Percentiles rank a stretch among this genome's conserved stretches.
phyloP scores from a whole-genome alignment of 768 basidiomycete genomes.

The Mycena vitilis region DNA sequence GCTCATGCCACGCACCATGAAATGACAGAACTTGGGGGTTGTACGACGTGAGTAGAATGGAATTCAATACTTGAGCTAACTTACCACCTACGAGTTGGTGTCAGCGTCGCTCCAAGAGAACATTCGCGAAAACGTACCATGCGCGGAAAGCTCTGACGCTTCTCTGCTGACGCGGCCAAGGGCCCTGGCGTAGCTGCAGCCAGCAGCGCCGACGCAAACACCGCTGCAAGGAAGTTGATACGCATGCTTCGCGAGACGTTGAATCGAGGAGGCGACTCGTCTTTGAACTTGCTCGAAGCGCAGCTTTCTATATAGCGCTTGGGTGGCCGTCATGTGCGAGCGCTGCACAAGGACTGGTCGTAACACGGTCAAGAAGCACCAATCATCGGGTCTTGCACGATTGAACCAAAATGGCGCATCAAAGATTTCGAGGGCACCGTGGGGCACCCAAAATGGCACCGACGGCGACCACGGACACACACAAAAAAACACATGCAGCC shows the following conservation, averaged over 20 bases:
- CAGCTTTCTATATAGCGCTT: too few species aligned
- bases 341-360: too few species aligned
- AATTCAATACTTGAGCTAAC: not conserved
- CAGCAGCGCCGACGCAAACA: constrained; percentile 17
- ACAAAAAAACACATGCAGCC: too few species aligned
- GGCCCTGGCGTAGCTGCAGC: constrained; percentile 15
- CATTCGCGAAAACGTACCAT: not conserved
- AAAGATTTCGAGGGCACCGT: too few species aligned
- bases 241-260: not conserved
- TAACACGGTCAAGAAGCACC: too few species aligned
- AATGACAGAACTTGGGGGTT: constrained; percentile 21
- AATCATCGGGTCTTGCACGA: too few species aligned
- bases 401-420: too few species aligned
- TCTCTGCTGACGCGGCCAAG: constrained; percentile 13
- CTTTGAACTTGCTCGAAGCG: too few species aligned
- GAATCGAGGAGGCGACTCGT: not conserved
- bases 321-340: too few species aligned
- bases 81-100: constrained; percentile 17
- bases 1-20: constrained; percentile 13
- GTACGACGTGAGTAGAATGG: not conserved
- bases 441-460: too few species aligned
- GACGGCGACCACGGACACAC: too few species aligned
- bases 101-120: constrained; percentile 1
- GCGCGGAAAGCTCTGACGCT: constrained; percentile 16
- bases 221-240: constrained; percentile 4